Evolutionary conservation across 192 early-diverging fungal genomes (phyloP).

Genomic region (Gorgonomyces haynaldii): DNA sequence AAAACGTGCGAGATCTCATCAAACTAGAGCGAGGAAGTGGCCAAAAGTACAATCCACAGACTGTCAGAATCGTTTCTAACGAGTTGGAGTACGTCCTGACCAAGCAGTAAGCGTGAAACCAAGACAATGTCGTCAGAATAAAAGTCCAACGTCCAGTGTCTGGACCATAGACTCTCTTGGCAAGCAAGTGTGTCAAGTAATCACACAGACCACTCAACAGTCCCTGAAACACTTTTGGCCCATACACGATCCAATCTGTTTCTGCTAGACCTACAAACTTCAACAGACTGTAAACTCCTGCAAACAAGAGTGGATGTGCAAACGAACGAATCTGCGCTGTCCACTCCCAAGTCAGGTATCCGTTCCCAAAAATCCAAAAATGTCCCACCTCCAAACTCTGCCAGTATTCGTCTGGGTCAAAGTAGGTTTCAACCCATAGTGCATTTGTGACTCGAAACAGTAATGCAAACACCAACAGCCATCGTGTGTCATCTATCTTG

Average conservation of each 20-base stretch:
- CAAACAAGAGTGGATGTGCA: conserved; percentile 77
- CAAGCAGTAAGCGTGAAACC: conserved; percentile 48
- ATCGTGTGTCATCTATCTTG: too few species aligned
- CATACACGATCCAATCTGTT: conserved; percentile 57
- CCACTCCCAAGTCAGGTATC: conserved; percentile 92
- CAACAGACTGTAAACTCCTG: conserved; percentile 57
- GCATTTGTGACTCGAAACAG: conserved; percentile 49
- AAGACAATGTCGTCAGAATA: conserved; percentile 29
- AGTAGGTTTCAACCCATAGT: conserved; percentile 56
- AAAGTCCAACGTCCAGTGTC: conserved; percentile 54
- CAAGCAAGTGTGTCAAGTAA: conserved; percentile 61
- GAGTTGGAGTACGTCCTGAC: conserved; percentile 58
- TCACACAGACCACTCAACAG: conserved; percentile 61
- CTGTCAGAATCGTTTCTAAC: conserved; percentile 64
- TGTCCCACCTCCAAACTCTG: conserved; percentile 90
- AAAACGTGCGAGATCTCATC: background rate
- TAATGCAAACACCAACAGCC: background rate
- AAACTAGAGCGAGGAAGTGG: conserved; percentile 27
- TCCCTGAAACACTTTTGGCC: conserved; percentile 66
- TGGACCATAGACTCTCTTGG: conserved; percentile 46
- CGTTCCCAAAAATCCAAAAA: conserved; percentile 72
- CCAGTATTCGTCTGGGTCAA: conserved; percentile 96
- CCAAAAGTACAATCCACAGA: conserved; percentile 75
- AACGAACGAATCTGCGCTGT: conserved; percentile 62
- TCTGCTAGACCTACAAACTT: conserved; percentile 49